Conservation (phyloP, 805 yeast genomes). For the Ogataea chonburiensis region DNA sequence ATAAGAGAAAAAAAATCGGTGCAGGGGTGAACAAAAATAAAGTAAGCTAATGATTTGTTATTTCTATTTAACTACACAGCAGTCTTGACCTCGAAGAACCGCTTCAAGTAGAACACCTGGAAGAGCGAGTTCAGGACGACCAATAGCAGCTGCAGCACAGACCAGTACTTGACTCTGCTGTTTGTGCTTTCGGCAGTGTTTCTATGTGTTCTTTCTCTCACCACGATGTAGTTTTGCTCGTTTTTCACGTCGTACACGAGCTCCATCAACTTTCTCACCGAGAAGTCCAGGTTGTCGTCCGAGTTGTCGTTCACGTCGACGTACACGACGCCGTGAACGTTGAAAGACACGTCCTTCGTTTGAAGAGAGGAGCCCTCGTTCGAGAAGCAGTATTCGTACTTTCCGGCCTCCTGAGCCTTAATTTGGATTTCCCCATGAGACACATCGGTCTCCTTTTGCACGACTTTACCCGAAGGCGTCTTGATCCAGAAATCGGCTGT, state of each 20-base stretch:
- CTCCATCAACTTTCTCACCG: slow-evolving; percentile 72
- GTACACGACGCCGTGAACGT: slow-evolving; percentile 89
- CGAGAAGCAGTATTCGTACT: slow-evolving; percentile 85
- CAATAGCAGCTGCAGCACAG: slow-evolving; percentile 82
- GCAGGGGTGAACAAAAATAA: slow-evolving; percentile 11
- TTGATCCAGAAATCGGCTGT: slow-evolving; percentile 60
- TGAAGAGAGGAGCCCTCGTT: slow-evolving; percentile 72
- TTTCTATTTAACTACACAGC: slow-evolving; percentile 66
- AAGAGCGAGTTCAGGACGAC: slow-evolving; percentile 85
- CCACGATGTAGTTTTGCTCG: slow-evolving; percentile 89
- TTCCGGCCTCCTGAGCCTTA: slow-evolving; percentile 66
- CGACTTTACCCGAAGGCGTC: slow-evolving; percentile 46
- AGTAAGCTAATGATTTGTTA: too few species aligned
- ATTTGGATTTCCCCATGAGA: slow-evolving; percentile 81
- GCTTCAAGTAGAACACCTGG: slow-evolving; percentile 90
- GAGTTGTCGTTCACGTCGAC: slow-evolving; percentile 69
- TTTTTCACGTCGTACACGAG: slow-evolving; percentile 84
- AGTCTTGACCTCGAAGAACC: slow-evolving; percentile 93
- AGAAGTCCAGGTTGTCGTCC: slow-evolving; percentile 77
- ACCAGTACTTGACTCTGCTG: slow-evolving; percentile 98
- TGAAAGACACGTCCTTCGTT: slow-evolving; percentile 91
- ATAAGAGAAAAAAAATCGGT: slow-evolving; percentile 8
- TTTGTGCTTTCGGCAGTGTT: slow-evolving; percentile 98
- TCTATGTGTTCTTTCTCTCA: slow-evolving; percentile 96
- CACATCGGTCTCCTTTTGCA: slow-evolving; percentile 49